Base-by-base conservation (phyloP, 768 basidiomycete species). In the Chalciporus piperatus region DNA sequence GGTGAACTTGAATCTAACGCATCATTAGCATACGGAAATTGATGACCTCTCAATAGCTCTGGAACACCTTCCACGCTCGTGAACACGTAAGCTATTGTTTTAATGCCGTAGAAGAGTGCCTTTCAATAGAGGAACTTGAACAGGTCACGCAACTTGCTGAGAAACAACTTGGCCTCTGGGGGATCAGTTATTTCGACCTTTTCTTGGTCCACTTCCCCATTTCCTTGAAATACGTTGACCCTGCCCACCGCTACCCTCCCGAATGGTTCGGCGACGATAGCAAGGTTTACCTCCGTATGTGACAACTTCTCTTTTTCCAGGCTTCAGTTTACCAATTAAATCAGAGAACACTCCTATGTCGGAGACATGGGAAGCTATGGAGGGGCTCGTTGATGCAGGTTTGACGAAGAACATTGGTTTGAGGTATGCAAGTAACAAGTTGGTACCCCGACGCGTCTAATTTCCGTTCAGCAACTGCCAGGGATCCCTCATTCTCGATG, bases 151-250 rank as follows among this genome's bases (percentile, higher is more conserved):
- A 70, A 28, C 60, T 79, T 9, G 69, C 79, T 37, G 80, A 79
- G 65, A 75, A 74, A 70, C 90, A 92, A 61, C 82, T 96, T 17
- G 72, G 71, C 6, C 77, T 82, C 60, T 96, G 92, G 92, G 89
- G 89, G 23, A 73, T 95, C 40, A 87, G 88, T 22, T 91, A 89
- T 68, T 90, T 90, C 64, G 88, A 91, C 60, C 72, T 91, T 42
- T 90, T 81, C 76, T 72, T 89, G 38, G 74, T 94, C 45, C 93
- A 95, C 69, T 94, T 94, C 79, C 92, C 92, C 19, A 76, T 94
- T 57, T 72, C 92, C 25, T 75, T 96, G 57, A 65, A 83, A 67
- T 92, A 92, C 60, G 87, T 94, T 46, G 87, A 91, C 64, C 87
- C 87, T 40, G 63, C 66, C 19, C 80, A 83, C 61, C 80, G 82